Conservation (phyloP, 768 basidiomycete species). For the Steccherinum ochraceum region DNA sequence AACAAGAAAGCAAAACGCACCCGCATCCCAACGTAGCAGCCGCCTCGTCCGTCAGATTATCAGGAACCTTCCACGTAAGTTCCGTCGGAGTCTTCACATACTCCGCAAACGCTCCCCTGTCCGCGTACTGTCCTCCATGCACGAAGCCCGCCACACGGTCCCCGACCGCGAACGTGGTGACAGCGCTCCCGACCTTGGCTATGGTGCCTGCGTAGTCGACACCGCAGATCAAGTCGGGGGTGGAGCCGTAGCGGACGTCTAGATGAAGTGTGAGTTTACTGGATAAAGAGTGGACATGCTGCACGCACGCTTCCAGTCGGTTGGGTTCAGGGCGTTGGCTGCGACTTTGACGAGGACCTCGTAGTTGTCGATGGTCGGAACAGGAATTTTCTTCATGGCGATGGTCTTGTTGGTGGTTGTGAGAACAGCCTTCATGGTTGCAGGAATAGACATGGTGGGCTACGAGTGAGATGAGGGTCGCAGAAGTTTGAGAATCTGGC, state of each 20-base stretch:
- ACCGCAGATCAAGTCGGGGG: constrained; percentile 17
- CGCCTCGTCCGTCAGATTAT: too few species aligned
- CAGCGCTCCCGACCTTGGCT: constrained; percentile 15
- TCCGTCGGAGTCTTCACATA: constrained; percentile 18
- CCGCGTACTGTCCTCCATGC: constrained; percentile 16
- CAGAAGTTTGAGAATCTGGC: too few species aligned
- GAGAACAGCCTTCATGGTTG: constrained; percentile 20
- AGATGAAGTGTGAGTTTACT: not conserved
- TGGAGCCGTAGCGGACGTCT: constrained; percentile 8
- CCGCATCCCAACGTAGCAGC: too few species aligned
- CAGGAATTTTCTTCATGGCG: constrained; percentile 14
- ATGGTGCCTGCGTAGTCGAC: constrained; percentile 23
- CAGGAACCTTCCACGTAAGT: too few species aligned
- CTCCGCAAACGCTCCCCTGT: constrained; percentile 23
- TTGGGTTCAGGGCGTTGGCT: constrained; percentile 20
- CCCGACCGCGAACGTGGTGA: constrained; percentile 14
- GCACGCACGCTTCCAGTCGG: constrained; percentile 19
- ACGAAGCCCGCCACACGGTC: constrained; percentile 22
- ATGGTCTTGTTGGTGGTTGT: constrained; percentile 7
- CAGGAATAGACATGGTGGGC: too few species aligned
- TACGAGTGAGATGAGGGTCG: too few species aligned
- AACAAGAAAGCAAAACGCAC: too few species aligned
- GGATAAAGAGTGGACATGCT: not conserved
- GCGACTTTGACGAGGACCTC: constrained; percentile 21
- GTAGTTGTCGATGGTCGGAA: constrained; percentile 15